Base-by-base conservation (phyloP, 169 alveolate genomes). In the Eimeria praecox region DNA sequence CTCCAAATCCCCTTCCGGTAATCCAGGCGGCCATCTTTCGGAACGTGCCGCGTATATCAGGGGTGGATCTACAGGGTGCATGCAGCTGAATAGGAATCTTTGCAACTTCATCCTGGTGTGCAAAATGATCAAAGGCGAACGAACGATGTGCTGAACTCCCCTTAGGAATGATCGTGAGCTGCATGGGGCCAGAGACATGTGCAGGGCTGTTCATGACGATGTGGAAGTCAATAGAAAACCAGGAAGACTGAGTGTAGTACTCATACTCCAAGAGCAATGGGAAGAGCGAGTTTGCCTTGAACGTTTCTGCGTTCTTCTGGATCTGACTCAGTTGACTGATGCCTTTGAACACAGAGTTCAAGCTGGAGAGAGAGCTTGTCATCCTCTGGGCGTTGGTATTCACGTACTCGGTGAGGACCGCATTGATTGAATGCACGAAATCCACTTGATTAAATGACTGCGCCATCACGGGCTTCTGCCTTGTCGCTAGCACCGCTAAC, bases 191-290 rank as follows among this genome's bases (percentile, higher is more conserved):
- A 2, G 66, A 40, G 2, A 44, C 5, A 30, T 73, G 85, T 3
- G 46, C 54, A 22, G 88, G 88, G 64, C 62, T 40, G 18, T 16
- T 54, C 20, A 82, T 38, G n/a, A 46, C 64, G 18, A 80, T 12
- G 40, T 80, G 40, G 18, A 80, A 80, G 40, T 80, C 89, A 2
- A n/a, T 80, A 10, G 64, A n/a, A 27, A 80, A 80, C 89, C 89
- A 80, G 18, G 30, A 40, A 40, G 27, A 20, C 18, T 42, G 89
- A 2, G 66, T 80, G 27, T 42, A 80, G 27, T 80, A 46, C 27
- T 80, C 89, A 46, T 20, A 80, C 1, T 80, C 89, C 27, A 80
- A 40, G 8, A 80, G 64, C 42, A 80, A 40, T 1, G 89, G 89
- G 18, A 80, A 80, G 14, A 80, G 38, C 8, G 66, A 44, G 8